A percentile compares a stretch with the other conserved stretches of the same genome.
Evolutionary conservation across 805 yeast genomes (phyloP).

Genomic region (Hanseniaspora vineae): DNA sequence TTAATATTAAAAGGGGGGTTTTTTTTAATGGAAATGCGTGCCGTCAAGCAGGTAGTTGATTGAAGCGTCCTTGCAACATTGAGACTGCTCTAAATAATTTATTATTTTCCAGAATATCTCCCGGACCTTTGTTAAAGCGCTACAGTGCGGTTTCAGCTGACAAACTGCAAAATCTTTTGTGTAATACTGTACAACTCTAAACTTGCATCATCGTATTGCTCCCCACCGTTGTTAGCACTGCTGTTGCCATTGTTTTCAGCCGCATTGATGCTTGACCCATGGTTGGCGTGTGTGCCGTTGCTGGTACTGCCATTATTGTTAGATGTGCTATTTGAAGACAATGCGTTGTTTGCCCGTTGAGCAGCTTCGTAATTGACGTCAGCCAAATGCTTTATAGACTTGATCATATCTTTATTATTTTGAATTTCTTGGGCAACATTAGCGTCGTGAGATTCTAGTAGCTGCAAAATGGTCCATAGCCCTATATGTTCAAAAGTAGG

Average conservation of each 20-base stretch:
- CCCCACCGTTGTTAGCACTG: conserved; percentile 15
- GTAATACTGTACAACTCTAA: conserved; percentile 53
- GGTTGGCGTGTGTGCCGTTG: background rate
- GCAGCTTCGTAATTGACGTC: conserved; percentile 23
- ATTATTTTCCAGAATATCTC: too few species aligned
- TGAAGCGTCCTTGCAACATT: too few species aligned
- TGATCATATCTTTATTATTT: conserved; percentile 38
- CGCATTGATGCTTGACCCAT: too few species aligned
- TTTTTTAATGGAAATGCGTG: too few species aligned
- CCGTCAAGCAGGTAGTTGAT: too few species aligned
- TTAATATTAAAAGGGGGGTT: too few species aligned
- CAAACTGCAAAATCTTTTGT: conserved; percentile 47
- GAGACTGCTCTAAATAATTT: too few species aligned
- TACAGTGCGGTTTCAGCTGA: conserved; percentile 8
- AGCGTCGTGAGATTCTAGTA: conserved; percentile 72
- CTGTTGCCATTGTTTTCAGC: background rate
- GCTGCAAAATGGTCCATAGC: conserved; percentile 88
- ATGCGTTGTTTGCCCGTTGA: conserved; percentile 13
- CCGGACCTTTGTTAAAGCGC: too few species aligned
- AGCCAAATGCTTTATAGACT: conserved; percentile 6
- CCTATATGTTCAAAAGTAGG: conserved; percentile 97
- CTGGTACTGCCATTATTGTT: conserved; percentile 10
- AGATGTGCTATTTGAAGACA: conserved; percentile 8
- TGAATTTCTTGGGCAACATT: conserved; percentile 44
- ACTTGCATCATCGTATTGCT: conserved; percentile 46